phyloP scores from a whole-genome alignment of 306 rosid species.

The Inga oerstediana region DNA sequence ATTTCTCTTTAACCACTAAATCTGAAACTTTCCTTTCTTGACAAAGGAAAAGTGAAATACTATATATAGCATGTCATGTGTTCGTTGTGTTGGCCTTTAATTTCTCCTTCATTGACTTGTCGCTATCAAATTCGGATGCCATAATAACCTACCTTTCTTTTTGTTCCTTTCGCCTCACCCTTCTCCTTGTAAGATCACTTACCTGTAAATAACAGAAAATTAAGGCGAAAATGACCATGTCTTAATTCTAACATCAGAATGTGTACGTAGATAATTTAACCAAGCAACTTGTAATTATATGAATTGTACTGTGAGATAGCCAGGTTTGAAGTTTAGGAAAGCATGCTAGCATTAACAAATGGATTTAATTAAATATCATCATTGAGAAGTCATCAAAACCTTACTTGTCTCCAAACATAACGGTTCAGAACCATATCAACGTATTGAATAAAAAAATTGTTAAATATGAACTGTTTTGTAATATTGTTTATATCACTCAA shows the following conservation, averaged over 20 bases:
- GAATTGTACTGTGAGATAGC: not conserved
- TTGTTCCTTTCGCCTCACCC: not conserved
- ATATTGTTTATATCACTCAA: not conserved
- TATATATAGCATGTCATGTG: not conserved
- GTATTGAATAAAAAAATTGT: no score
- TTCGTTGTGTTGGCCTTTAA: not conserved
- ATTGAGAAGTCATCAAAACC: not conserved
- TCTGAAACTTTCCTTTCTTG: not conserved
- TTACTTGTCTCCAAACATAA: not conserved
- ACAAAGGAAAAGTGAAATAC: not conserved
- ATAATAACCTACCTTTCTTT: not conserved
- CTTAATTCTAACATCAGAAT: not conserved
- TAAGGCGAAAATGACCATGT: not conserved
- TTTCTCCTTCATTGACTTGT: not conserved
- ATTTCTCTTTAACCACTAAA: not conserved
- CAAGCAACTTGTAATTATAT: not conserved
- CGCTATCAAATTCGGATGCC: not conserved
- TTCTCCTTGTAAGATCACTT: not conserved
- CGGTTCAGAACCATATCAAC: no score
- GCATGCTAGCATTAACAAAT: no score
- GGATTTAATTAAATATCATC: not conserved
- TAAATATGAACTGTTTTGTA: no score
- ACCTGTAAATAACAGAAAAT: not conserved
- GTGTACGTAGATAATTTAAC: not conserved
- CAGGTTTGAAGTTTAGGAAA: no score